Evolutionary conservation across 495 filamentous ascomycete genomes (phyloP).

Genomic region (Podospora australis): DNA sequence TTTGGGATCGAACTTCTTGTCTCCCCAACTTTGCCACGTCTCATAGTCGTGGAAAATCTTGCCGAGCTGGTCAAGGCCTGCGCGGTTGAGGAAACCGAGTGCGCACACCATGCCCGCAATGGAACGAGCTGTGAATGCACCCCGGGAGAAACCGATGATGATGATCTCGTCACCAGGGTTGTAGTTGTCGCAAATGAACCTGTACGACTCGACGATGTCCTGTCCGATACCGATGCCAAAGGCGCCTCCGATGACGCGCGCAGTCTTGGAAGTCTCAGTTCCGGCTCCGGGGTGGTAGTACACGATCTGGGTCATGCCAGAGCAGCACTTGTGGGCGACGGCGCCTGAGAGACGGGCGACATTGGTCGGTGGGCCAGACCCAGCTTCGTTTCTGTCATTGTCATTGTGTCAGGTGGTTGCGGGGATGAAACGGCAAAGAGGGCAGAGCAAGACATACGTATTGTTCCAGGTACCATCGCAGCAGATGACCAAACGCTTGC

Average conservation of each 20-base stretch:
- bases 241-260: not conserved
- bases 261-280: not conserved
- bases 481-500: conserved; percentile 18
- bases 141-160: conserved; percentile 58
- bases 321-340: no score
- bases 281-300: conserved; percentile 17
- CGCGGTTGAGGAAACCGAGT: conserved; percentile 31
- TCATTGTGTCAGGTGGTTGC: conserved; percentile 7
- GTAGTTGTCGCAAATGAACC: conserved; percentile 55
- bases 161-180: conserved; percentile 54
- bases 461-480: conserved; percentile 24
- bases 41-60: not conserved
- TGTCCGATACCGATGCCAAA: conserved; percentile 6
- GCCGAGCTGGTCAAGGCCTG: not conserved
- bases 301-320: conserved; percentile 17
- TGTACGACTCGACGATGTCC: conserved; percentile 55
- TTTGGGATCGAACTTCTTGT: not conserved
- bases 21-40: not conserved
- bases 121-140: conserved; percentile 56
- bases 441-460: no score
- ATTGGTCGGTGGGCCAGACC: no score
- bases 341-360: no score
- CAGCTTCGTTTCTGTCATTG: not conserved
- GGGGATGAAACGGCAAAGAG: no score
- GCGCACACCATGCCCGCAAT: conserved; percentile 47